Percentiles rank a stretch among this genome's conserved stretches.
Evolutionary conservation across 768 basidiomycete genomes (phyloP).

Genomic region (Hericium rajendrae): DNA sequence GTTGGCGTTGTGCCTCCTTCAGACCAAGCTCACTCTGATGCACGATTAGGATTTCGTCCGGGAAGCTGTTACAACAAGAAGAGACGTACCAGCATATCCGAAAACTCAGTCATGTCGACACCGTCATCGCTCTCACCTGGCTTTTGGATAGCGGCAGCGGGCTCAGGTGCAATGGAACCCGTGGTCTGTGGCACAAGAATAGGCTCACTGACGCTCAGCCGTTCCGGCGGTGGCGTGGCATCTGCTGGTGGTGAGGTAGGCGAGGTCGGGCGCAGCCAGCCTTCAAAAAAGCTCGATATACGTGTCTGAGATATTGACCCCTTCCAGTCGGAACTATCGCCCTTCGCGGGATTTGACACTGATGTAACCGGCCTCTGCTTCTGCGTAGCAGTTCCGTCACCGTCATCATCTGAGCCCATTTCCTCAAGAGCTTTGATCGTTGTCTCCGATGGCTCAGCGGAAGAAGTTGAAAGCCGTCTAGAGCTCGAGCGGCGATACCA

Average conservation of each 20-base stretch:
- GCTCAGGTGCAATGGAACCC: background rate
- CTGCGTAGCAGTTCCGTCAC: conserved; percentile 55
- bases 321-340: conserved; percentile 36
- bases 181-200: conserved; percentile 37
- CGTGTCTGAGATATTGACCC: conserved; percentile 47
- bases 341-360: conserved; percentile 5
- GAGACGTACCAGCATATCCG: conserved; percentile 55
- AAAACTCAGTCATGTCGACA: conserved; percentile 43
- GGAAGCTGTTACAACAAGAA: background rate
- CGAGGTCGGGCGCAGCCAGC: conserved; percentile 44
- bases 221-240: conserved; percentile 18
- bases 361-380: conserved; percentile 23
- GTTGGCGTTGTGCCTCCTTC: conserved; percentile 56
- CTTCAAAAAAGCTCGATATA: conserved; percentile 56
- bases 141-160: too few species aligned
- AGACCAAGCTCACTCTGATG: conserved; percentile 61
- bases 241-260: conserved; percentile 26
- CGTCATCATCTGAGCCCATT: conserved; percentile 38
- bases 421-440: conserved; percentile 39
- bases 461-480: conserved; percentile 36
- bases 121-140: conserved; percentile 16
- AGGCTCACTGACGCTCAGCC: conserved; percentile 69
- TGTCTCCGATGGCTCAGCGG: conserved; percentile 40
- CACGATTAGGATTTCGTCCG: background rate
- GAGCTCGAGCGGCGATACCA: conserved; percentile 70